Evolutionary conservation across 176 grass and related monocot species (phyloP).

Genomic region (Paspalum vaginatum): DNA sequence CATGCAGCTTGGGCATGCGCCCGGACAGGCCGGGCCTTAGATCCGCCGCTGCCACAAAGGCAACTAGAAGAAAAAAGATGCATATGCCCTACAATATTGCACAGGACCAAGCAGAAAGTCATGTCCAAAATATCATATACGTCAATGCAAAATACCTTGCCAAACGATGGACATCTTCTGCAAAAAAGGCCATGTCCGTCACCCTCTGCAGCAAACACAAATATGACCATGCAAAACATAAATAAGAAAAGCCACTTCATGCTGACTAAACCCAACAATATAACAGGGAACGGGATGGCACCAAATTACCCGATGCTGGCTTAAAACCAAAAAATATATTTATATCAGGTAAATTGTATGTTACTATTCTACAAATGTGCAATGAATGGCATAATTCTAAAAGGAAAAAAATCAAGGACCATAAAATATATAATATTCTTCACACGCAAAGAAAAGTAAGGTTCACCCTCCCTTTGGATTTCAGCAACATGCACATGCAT

Average conservation of each 20-base stretch:
- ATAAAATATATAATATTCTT: too few relatives aligned
- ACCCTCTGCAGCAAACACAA: slow-evolving; percentile 75
- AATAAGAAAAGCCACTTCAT: slow-evolving; percentile 24
- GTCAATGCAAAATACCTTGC: slow-evolving; percentile 67
- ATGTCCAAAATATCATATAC: slow-evolving; percentile 20
- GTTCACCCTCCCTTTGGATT: slow-evolving; percentile 14
- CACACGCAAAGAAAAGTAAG: too few relatives aligned
- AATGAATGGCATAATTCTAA: too few relatives aligned
- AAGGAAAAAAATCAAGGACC: too few relatives aligned
- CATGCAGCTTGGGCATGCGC: too few relatives aligned
- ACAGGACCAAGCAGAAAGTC: slow-evolving; percentile 23
- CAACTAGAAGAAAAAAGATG: slow-evolving; percentile 8
- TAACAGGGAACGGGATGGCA: not conserved
- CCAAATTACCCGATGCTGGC: not conserved
- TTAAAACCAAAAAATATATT: not conserved
- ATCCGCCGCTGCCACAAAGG: too few relatives aligned
- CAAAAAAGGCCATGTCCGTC: slow-evolving; percentile 98
- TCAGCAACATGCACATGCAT: not conserved
- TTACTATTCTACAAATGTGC: not conserved
- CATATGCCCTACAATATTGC: not conserved
- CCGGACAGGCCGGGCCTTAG: too few relatives aligned
- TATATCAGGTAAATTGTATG: not conserved
- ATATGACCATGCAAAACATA: slow-evolving; percentile 41
- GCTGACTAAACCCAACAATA: slow-evolving; percentile 6
- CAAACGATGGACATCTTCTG: slow-evolving; percentile 92